These are phyloP conservation scores for Hymenoscyphus albidus DNA, from an alignment of 2,329 filamentous ascomycete genomes.

Conservation along the genomic window DNA sequence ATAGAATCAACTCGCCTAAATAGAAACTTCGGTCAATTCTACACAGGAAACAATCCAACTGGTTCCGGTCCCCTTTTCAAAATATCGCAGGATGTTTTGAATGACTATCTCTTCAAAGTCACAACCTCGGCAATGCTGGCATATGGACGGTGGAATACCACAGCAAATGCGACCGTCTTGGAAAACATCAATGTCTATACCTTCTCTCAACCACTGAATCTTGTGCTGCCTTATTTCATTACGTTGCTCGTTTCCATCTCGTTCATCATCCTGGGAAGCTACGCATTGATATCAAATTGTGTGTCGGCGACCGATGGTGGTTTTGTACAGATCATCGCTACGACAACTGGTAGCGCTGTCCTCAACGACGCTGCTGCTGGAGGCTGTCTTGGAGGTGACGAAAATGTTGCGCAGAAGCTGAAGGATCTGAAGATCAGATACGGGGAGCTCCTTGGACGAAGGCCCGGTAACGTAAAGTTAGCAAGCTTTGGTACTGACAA, in stretches of 20 bases:
- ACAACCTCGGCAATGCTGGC: constrained; percentile 20
- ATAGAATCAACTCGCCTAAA: neutral
- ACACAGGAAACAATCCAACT: neutral
- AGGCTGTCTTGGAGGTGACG: constrained; percentile 21
- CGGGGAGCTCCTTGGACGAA: constrained; percentile 19
- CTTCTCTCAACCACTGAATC: constrained; percentile 22
- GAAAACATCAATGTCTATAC: constrained; percentile 20
- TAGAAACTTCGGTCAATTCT: neutral
- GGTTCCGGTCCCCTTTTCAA: constrained; percentile 9
- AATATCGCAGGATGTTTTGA: constrained; percentile 19
- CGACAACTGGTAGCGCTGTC: constrained; percentile 19
- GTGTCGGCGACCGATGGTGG: constrained; percentile 22
- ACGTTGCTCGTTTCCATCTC: constrained; percentile 17
- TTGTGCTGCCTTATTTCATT: constrained; percentile 27
- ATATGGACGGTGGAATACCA: constrained; percentile 18
- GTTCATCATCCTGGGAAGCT: constrained; percentile 18
- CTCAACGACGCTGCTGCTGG: constrained; percentile 22
- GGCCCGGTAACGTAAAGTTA: neutral
- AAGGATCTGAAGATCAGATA: constrained; percentile 22
- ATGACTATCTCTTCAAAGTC: constrained; percentile 24
- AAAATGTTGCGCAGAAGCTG: constrained; percentile 20
- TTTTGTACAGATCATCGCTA: constrained; percentile 23
- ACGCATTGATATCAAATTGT: constrained; percentile 19
- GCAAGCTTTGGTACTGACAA: constrained; percentile 23
- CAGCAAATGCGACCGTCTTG: constrained; percentile 15